Conservation (phyloP, 2,329 filamentous ascomycete genomes). For the Pseudogymnoascus sp. region DNA sequence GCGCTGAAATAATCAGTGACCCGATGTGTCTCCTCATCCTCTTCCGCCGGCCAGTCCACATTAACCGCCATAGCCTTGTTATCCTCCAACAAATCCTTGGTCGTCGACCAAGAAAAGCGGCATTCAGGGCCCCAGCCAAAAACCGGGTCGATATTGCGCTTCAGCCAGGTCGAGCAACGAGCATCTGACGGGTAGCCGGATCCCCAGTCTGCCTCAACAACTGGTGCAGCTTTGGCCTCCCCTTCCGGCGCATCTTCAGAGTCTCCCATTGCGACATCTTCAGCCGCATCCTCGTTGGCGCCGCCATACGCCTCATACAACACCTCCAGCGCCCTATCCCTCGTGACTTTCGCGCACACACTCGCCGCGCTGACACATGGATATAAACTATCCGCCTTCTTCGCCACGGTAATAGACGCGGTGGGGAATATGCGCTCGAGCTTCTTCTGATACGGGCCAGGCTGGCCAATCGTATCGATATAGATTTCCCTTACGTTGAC, state of each 20-base stretch:
- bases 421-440: conserved; percentile 79
- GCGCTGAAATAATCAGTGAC: conserved; percentile 67
- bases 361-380: conserved; percentile 89
- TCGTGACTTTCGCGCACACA: conserved; percentile 91
- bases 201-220: conserved; percentile 57
- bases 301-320: conserved; percentile 52
- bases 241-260: not conserved
- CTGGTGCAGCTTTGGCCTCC: conserved; percentile 29
- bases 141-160: conserved; percentile 77
- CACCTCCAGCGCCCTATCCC: conserved; percentile 80
- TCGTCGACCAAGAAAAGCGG: conserved; percentile 91
- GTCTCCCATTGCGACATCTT: conserved; percentile 18
- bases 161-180: conserved; percentile 73
- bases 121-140: conserved; percentile 95
- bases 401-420: conserved; percentile 65
- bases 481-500: conserved; percentile 86
- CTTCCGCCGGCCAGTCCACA: conserved; percentile 76
- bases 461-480: conserved; percentile 87
- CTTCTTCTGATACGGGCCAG: conserved; percentile 73
- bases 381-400: conserved; percentile 89
- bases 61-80: conserved; percentile 55
- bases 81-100: conserved; percentile 81
- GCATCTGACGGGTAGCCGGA: conserved; percentile 89
- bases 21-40: conserved; percentile 59
- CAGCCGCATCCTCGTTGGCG: conserved; percentile 20